Evolutionary conservation across 768 basidiomycete genomes (phyloP), one percentile per base, ranked within the genome.

Genomic region (Leccinum boreale): DNA sequence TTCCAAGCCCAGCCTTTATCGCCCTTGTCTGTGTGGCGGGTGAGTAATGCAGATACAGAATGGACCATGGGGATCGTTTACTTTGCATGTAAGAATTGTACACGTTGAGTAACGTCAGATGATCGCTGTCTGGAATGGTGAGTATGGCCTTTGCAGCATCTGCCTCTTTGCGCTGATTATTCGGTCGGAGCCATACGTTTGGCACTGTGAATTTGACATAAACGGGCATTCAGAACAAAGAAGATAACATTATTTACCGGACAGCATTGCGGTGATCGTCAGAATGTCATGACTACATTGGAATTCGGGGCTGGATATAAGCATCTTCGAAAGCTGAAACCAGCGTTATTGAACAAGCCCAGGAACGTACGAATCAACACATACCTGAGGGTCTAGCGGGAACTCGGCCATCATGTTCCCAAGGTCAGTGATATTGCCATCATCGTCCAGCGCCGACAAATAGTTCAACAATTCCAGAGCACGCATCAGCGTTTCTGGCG

Each of bases 391-490:
- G 72, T 98, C 97, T n/a, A 99, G 81, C 12, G 96, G 97, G 79
- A 98, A 98, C 65, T 98, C 94, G 0, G 97, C 96, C 96, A 98
- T 98, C 59, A 93, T 88, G 36, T 75, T 78, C 4, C 97, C 97
- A 8, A 98, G 76, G 0, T 85, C 74, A 1, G 97, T 98, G 57
- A 99, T 72, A 52, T 92, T 85, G 11, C 97, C 95, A 3, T 97
- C 94, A 64, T 98, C 94, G 67, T 98, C 94, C 59, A 99, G 77
- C 1, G 95, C 96, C 6, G 89, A 85, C 46, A 98, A 81, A 72
- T 87, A 96, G 68, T 98, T 96, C 49, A 99, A 80, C 35, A 98
- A 74, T 71, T 98, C 97, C 53, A 99, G 76, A 10, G 96, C 96
- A 56, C 95, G 87, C 94, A 98, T 97, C 50, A 98, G 81, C 1